Evolutionary conservation across 2,329 filamentous ascomycete genomes (phyloP).

Genomic region (Fusarium pininemorale): DNA sequence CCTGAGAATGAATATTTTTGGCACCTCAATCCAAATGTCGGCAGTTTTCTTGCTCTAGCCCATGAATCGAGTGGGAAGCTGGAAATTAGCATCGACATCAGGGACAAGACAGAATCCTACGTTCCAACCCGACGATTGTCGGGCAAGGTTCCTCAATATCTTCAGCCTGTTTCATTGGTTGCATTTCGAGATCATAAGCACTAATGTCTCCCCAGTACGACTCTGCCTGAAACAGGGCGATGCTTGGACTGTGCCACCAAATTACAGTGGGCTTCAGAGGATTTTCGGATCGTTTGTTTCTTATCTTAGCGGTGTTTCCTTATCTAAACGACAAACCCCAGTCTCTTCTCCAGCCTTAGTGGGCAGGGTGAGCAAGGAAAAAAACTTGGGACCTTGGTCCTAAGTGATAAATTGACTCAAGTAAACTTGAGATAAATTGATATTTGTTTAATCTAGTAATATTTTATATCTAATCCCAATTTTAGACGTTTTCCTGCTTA

Average conservation of each 20-base stretch:
- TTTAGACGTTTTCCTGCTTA: too few relatives aligned
- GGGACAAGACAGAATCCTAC: background rate
- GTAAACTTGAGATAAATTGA: too few relatives aligned
- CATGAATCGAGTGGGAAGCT: background rate
- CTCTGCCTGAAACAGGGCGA: background rate
- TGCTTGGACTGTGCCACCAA: background rate
- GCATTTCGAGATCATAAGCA: background rate
- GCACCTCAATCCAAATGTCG: background rate
- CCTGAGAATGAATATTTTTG: background rate
- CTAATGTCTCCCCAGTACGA: background rate
- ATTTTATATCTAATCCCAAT: too few relatives aligned
- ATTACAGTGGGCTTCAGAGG: background rate
- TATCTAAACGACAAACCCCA: background rate
- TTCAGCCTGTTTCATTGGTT: background rate
- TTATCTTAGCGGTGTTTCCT: background rate
- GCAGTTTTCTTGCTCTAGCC: background rate
- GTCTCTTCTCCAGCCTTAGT: too few relatives aligned
- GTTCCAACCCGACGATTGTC: background rate
- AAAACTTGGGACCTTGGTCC: too few relatives aligned
- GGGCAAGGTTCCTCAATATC: background rate
- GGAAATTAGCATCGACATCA: background rate
- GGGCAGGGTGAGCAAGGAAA: too few relatives aligned
- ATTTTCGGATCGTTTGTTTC: background rate
- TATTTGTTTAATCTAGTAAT: too few relatives aligned
- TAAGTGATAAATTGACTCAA: too few relatives aligned